Conservation (phyloP, 768 basidiomycete species). For the Tricholoma hemisulphureum region DNA sequence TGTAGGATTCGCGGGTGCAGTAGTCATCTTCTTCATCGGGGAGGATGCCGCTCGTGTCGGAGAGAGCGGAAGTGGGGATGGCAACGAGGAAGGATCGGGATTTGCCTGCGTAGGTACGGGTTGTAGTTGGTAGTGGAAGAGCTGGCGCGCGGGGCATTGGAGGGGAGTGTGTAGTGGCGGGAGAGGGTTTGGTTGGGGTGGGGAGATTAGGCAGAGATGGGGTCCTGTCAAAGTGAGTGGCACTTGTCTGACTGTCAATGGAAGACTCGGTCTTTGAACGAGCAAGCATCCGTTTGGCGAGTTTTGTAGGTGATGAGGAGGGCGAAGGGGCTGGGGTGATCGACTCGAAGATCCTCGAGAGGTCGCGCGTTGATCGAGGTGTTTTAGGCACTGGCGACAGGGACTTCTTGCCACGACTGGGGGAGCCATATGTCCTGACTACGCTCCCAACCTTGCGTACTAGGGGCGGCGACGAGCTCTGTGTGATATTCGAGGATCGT, state of each 20-base stretch:
- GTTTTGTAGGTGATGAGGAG: slow-evolving; percentile 36
- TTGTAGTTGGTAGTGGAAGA: slow-evolving; percentile 33
- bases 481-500: slow-evolving; percentile 12
- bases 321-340: slow-evolving; percentile 26
- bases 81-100: slow-evolving; percentile 80
- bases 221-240: slow-evolving; percentile 28
- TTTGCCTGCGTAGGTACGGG: slow-evolving; percentile 70
- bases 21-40: slow-evolving; percentile 49
- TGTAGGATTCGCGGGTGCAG: slow-evolving; percentile 68
- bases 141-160: slow-evolving; percentile 27
- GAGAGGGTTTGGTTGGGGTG: slow-evolving; percentile 24
- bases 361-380: slow-evolving; percentile 36
- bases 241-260: slow-evolving; percentile 29
- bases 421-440: slow-evolving; percentile 18
- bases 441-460: background rate
- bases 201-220: slow-evolving; percentile 37
- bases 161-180: slow-evolving; percentile 22
- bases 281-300: slow-evolving; percentile 72
- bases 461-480: slow-evolving; percentile 7
- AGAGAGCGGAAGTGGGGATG: slow-evolving; percentile 41
- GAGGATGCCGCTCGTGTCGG: slow-evolving; percentile 17
- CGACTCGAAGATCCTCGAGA: slow-evolving; percentile 46
- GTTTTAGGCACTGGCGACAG: background rate
- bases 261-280: slow-evolving; percentile 65
- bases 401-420: slow-evolving; percentile 14